Conservation (phyloP, 148 eudicot genomes). For the Linanthus parryae region DNA sequence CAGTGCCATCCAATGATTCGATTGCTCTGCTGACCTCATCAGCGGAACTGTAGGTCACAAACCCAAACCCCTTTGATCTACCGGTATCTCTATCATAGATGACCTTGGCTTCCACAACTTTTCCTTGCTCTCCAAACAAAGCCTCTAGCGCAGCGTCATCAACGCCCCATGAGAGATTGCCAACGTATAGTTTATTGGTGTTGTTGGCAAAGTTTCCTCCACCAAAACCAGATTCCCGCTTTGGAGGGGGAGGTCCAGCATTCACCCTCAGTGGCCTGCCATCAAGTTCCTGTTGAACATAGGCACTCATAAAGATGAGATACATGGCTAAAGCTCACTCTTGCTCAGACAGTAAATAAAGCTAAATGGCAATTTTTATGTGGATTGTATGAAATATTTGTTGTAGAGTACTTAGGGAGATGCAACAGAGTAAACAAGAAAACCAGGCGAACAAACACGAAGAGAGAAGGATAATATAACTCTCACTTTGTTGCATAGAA, state of each 20-base stretch:
- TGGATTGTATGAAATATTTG: background rate
- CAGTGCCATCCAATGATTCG: conserved; percentile 70
- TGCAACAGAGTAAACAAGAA: too few species aligned
- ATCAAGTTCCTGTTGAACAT: conserved; percentile 66
- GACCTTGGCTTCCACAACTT: conserved; percentile 83
- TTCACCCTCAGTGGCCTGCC: conserved; percentile 87
- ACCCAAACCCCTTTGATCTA: conserved; percentile 95
- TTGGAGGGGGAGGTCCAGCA: conserved; percentile 85
- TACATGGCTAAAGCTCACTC: background rate
- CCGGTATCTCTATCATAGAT: conserved; percentile 94
- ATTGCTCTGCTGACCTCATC: conserved; percentile 80
- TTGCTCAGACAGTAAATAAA: background rate
- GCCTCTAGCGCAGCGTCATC: conserved; percentile 65
- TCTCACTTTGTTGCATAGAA: too few species aligned
- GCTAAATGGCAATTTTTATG: background rate
- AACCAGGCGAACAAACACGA: too few species aligned
- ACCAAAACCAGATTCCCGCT: conserved; percentile 35
- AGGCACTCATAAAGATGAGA: too few species aligned
- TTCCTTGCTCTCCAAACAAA: conserved; percentile 75
- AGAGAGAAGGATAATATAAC: too few species aligned
- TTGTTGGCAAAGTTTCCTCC: conserved; percentile 41
- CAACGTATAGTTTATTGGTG: conserved; percentile 70
- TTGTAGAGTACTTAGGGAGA: too few species aligned
- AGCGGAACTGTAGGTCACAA: conserved; percentile 68
- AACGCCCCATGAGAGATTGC: conserved; percentile 90